A percentile compares a stretch with the other conserved stretches of the same genome.
These are phyloP conservation scores for Capsicum chinense DNA, from an alignment of 257 asterid species.

Conservation along the genomic window DNA sequence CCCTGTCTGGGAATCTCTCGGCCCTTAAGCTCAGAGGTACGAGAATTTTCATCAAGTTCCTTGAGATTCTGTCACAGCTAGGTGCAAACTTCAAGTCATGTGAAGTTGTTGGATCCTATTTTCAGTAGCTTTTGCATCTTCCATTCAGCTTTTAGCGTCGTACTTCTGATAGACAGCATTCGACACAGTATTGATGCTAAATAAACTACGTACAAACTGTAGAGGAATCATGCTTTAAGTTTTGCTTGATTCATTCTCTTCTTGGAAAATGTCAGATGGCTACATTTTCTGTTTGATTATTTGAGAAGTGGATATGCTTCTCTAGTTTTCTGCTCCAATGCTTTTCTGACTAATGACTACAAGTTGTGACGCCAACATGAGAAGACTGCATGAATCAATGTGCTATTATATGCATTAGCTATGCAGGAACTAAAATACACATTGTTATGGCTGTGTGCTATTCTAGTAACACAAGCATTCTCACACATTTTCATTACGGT, in stretches of 20 bases:
- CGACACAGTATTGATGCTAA: neutral
- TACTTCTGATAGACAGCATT: neutral
- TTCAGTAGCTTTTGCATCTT: neutral
- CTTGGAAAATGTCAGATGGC: neutral
- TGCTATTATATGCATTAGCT: too few relatives aligned
- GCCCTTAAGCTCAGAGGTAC: neutral
- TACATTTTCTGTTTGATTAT: neutral
- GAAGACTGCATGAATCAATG: too few relatives aligned
- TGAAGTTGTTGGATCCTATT: constrained; percentile 2
- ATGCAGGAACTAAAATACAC: too few relatives aligned
- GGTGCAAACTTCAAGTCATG: neutral
- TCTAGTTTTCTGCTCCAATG: neutral
- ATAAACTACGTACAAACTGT: neutral
- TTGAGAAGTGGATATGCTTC: neutral
- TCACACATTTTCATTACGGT: too few relatives aligned
- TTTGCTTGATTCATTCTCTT: neutral
- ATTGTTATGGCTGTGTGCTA: too few relatives aligned
- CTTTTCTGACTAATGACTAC: neutral
- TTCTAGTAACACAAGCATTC: too few relatives aligned
- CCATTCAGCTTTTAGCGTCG: neutral
- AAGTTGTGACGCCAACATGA: too few relatives aligned
- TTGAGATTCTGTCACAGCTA: constrained; percentile 1
- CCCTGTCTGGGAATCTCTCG: neutral
- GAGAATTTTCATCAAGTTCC: neutral
- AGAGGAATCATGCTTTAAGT: neutral